A percentile compares a stretch with the other conserved stretches of the same genome.
Evolutionary conservation across 2,329 filamentous ascomycete genomes (phyloP).

Genomic region (Alternaria arbusti): DNA sequence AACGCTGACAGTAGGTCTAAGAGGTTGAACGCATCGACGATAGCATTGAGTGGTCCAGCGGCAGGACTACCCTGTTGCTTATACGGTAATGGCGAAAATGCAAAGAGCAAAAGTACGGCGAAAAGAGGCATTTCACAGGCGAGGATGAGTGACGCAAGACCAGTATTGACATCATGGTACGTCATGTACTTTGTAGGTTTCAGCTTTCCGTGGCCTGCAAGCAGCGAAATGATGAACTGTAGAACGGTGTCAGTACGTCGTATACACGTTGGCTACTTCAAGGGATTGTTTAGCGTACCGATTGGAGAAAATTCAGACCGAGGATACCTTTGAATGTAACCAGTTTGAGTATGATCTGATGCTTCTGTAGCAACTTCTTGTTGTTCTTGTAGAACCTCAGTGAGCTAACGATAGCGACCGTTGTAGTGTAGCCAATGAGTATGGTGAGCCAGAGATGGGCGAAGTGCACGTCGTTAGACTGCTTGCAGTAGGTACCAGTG

Average conservation of each 20-base stretch:
- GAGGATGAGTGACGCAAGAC: conserved; percentile 36
- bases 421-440: conserved; percentile 27
- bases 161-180: conserved; percentile 37
- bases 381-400: conserved; percentile 33
- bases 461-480: conserved; percentile 37
- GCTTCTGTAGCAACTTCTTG: conserved; percentile 27
- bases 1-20: conserved; percentile 36
- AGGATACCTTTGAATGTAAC: conserved; percentile 43
- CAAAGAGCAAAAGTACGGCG: conserved; percentile 32
- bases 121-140: conserved; percentile 44
- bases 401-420: conserved; percentile 27
- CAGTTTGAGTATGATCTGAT: conserved; percentile 39
- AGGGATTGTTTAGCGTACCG: conserved; percentile 20
- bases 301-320: conserved; percentile 37
- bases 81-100: conserved; percentile 35
- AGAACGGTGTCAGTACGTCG: background rate
- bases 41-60: conserved; percentile 25
- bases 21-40: conserved; percentile 38
- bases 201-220: conserved; percentile 28
- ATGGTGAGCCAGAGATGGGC: conserved; percentile 41
- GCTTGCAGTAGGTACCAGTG: conserved; percentile 35
- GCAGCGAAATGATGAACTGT: conserved; percentile 40
- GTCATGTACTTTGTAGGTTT: conserved; percentile 35
- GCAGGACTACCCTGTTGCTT: conserved; percentile 17
- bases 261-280: background rate